Evolutionary conservation across 306 rosid genomes (phyloP).

Genomic region (Malus asiatica): DNA sequence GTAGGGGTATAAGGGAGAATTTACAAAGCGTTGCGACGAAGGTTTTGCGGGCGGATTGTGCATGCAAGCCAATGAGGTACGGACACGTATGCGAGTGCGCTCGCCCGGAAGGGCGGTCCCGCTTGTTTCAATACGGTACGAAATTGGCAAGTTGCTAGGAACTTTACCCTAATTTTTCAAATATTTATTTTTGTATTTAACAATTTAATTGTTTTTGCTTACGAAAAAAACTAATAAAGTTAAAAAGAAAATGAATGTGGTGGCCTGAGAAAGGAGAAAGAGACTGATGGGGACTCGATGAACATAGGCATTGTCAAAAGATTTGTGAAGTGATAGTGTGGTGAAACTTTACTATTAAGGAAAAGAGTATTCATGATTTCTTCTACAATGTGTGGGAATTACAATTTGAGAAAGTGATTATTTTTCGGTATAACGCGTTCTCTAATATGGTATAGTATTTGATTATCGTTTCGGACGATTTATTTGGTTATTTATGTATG

Average conservation of each 20-base stretch:
- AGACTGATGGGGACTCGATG: neutral
- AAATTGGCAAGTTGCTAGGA: neutral
- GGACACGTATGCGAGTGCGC: conserved; percentile 8
- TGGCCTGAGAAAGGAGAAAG: neutral
- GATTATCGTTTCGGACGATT: neutral
- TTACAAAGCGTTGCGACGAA: neutral
- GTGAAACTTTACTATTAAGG: neutral
- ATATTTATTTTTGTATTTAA: neutral
- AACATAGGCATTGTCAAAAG: too few species aligned
- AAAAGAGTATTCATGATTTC: neutral
- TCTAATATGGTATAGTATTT: neutral
- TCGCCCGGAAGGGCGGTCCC: neutral
- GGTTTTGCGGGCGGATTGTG: neutral
- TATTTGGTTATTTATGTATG: neutral
- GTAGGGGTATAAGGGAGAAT: conserved; percentile 13
- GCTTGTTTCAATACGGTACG: neutral
- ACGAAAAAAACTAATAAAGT: neutral
- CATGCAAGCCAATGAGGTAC: conserved; percentile 7
- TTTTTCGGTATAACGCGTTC: neutral
- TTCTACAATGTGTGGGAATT: neutral
- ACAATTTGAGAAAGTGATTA: neutral
- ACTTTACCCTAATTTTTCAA: neutral
- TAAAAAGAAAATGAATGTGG: neutral
- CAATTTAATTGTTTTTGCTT: neutral
- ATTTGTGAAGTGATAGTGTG: neutral